Percentiles rank a stretch among this genome's conserved stretches.
These are phyloP conservation scores for Penicillium tannophilum DNA, from an alignment of 495 filamentous ascomycete species.

Conservation along the genomic window DNA sequence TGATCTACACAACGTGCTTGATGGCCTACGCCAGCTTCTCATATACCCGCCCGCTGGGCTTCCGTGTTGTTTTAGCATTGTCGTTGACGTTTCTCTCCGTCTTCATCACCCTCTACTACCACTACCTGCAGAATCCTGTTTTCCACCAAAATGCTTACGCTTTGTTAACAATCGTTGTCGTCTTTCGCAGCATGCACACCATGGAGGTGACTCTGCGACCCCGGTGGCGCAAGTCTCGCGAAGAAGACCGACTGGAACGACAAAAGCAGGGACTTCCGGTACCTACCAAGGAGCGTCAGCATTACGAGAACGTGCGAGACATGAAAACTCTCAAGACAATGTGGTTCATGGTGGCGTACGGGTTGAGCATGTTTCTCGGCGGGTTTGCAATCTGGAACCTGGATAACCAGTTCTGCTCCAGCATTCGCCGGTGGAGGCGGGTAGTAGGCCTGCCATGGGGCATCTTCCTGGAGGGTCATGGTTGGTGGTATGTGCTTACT, in stretches of 20 bases:
- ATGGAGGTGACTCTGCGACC: conserved; percentile 82
- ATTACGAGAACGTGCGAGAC: conserved; percentile 56
- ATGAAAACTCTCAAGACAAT: conserved; percentile 64
- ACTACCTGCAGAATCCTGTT: conserved; percentile 85
- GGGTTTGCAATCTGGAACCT: conserved; percentile 88
- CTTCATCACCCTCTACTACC: conserved; percentile 92
- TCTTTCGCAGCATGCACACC: conserved; percentile 84
- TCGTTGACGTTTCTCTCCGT: conserved; percentile 64
- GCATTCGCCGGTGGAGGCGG: conserved; percentile 70
- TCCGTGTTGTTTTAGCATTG: conserved; percentile 59
- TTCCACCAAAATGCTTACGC: conserved; percentile 94
- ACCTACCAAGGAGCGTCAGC: conserved; percentile 43
- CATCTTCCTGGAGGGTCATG: conserved; percentile 86
- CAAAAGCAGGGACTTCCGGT: conserved; percentile 44
- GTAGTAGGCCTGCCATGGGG: conserved; percentile 86
- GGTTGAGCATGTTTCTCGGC: conserved; percentile 74
- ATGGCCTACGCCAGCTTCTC: conserved; percentile 89
- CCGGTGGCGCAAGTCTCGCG: conserved; percentile 43
- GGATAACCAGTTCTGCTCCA: conserved; percentile 79
- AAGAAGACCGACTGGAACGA: conserved; percentile 44
- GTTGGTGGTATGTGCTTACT: conserved; percentile 80
- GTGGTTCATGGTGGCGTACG: conserved; percentile 74
- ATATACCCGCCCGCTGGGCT: conserved; percentile 59
- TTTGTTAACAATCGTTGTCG: conserved; percentile 71
- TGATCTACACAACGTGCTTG: conserved; percentile 97